Conservation (phyloP, 1,284 basidiomycete species). For the Cronartium quercuum region DNA sequence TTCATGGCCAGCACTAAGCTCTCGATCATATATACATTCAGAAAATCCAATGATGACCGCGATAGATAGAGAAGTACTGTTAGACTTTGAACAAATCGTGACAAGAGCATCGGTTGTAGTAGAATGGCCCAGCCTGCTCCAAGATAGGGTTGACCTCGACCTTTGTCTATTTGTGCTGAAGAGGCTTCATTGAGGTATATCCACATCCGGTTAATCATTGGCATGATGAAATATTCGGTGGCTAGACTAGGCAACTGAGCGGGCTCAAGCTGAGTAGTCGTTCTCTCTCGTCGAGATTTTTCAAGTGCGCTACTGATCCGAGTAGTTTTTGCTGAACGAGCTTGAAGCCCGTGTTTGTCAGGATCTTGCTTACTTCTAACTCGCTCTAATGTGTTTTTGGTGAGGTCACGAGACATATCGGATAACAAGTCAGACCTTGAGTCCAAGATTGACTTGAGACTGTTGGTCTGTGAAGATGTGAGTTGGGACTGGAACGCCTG, state of each 20-base stretch:
- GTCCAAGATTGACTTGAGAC: neutral
- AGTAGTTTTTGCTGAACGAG: neutral
- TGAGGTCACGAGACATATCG: neutral
- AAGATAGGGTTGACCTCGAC: neutral
- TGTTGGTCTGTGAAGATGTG: neutral
- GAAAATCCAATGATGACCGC: neutral
- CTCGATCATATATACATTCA: neutral
- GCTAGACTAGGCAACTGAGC: neutral
- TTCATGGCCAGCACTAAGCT: neutral
- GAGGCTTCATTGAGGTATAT: neutral
- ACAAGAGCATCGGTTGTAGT: neutral
- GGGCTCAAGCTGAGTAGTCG: neutral
- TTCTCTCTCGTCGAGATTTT: conserved; percentile 1
- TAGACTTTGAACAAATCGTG: neutral
- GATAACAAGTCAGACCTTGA: neutral
- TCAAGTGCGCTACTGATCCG: neutral
- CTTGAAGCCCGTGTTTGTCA: neutral
- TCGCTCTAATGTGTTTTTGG: neutral
- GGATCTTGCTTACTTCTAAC: neutral
- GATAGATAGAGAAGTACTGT: neutral
- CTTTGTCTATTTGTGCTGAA: neutral
- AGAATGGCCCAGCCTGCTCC: conserved; percentile 1
- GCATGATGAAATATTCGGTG: conserved; percentile 5
- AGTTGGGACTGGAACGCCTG: neutral
- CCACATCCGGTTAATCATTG: conserved; percentile 2